These are phyloP conservation scores for Styphnolobium japonicum DNA, from an alignment of 306 rosid genomes.

Conservation along the genomic window DNA sequence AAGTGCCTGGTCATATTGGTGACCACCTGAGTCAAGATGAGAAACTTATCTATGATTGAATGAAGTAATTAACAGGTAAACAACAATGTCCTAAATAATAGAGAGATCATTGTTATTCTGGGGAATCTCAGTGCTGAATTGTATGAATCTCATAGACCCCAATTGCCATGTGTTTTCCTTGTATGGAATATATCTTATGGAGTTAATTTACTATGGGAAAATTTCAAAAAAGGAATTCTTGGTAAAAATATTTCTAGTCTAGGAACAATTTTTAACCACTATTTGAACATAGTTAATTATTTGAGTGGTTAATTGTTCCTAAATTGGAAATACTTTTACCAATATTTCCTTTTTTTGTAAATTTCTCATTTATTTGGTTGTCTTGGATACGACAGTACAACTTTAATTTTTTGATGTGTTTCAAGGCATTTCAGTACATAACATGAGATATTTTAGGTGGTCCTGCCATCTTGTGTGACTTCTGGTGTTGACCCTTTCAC, in stretches of 20 bases:
- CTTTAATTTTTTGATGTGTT: not conserved
- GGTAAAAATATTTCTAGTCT: too few species aligned
- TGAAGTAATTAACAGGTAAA: not conserved
- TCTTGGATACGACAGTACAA: not conserved
- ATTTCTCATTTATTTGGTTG: constrained; percentile 6
- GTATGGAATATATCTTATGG: not conserved
- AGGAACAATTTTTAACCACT: too few species aligned
- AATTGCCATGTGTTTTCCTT: constrained; percentile 10
- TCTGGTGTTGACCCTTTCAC: constrained; percentile 29
- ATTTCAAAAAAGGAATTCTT: too few species aligned
- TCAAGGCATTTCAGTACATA: not conserved
- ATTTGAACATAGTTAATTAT: too few species aligned
- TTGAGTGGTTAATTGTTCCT: too few species aligned
- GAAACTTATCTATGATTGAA: not conserved
- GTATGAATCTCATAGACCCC: not conserved
- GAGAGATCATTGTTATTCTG: not conserved
- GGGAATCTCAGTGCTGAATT: not conserved
- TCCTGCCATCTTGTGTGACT: constrained; percentile 12
- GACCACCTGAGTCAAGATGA: not conserved
- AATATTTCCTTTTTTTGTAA: too few species aligned
- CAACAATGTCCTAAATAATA: not conserved
- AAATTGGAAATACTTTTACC: too few species aligned
- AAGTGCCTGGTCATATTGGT: not conserved
- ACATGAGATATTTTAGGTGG: constrained; percentile 6
- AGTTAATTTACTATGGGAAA: not conserved